Conservation (phyloP, 352 stramenopile genomes). For the Peronospora tabacina region DNA sequence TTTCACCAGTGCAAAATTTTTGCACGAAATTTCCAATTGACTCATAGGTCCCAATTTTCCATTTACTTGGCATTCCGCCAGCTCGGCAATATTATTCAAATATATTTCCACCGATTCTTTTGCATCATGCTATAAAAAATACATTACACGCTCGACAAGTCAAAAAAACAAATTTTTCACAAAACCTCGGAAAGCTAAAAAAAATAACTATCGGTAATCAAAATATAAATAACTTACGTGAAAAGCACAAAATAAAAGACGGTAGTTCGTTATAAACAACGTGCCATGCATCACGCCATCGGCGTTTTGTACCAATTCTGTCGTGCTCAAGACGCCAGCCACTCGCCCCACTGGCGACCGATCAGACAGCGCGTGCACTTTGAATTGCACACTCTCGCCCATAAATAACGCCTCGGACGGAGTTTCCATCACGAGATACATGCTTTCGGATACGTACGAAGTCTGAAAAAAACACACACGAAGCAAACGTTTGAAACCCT, state of each 20-base stretch:
- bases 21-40: conserved; percentile 77
- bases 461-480: conserved; percentile 33
- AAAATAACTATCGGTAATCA: too few relatives aligned
- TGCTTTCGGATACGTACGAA: conserved; percentile 68
- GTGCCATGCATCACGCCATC: conserved; percentile 43
- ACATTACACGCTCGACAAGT: conserved; percentile 1
- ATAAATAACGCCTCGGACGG: conserved; percentile 44
- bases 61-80: conserved; percentile 47
- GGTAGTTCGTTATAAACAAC: conserved; percentile 66
- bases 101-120: conserved; percentile 54
- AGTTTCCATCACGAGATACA: conserved; percentile 74
- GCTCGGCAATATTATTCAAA: conserved; percentile 69
- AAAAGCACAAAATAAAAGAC: conserved; percentile 68
- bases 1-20: conserved; percentile 79
- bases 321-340: conserved; percentile 19
- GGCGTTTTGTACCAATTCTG: conserved; percentile 6
- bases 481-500: not conserved
- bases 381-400: conserved; percentile 63
- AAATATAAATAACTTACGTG: conserved; percentile 37
- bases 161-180: conserved; percentile 6
- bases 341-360: conserved; percentile 39
- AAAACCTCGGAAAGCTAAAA: conserved; percentile 5
- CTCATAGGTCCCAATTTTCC: conserved; percentile 42
- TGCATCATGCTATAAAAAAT: conserved; percentile 24
- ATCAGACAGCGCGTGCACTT: conserved; percentile 64